phyloP scores from a whole-genome alignment of 768 basidiomycete genomes.

The Tricholoma saponaceum region DNA sequence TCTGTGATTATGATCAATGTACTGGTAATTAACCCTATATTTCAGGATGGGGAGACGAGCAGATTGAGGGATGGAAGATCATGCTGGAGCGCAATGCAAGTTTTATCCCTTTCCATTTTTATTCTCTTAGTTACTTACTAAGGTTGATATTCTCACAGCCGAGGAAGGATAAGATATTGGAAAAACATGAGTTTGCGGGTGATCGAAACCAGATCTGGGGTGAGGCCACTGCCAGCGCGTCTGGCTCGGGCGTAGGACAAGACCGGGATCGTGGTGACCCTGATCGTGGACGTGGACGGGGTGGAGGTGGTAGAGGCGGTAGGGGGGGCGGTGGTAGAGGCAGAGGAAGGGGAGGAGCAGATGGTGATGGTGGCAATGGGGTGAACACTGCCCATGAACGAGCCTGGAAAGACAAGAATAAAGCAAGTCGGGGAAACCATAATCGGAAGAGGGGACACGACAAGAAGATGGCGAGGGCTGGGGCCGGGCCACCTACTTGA shows the following conservation, averaged over 20 bases:
- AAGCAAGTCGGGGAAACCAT: slow-evolving; percentile 68
- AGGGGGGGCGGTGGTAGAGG: slow-evolving; percentile 35
- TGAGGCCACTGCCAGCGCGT: slow-evolving; percentile 1
- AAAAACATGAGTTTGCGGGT: slow-evolving; percentile 74
- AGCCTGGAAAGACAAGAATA: slow-evolving; percentile 75
- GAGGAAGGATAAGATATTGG: slow-evolving; percentile 67
- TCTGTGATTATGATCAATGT: background rate
- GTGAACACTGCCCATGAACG: slow-evolving; percentile 47
- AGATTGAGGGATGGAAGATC: slow-evolving; percentile 89
- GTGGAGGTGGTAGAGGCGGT: slow-evolving; percentile 37
- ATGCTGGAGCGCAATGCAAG: slow-evolving; percentile 88
- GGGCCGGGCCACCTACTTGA: slow-evolving; percentile 28
- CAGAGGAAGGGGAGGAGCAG: slow-evolving; percentile 30
- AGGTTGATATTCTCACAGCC: slow-evolving; percentile 38
- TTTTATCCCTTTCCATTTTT: slow-evolving; percentile 6
- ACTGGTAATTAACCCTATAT: background rate
- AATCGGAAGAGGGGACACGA: slow-evolving; percentile 83
- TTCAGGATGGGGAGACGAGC: slow-evolving; percentile 70
- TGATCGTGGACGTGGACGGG: slow-evolving; percentile 16
- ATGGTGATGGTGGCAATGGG: slow-evolving; percentile 33
- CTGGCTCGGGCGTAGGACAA: background rate
- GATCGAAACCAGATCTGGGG: slow-evolving; percentile 36
- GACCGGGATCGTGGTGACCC: slow-evolving; percentile 14
- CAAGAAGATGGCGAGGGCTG: slow-evolving; percentile 78
- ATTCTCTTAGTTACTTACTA: background rate